Conservation (phyloP, 1,139 yeast species). For the Blastobotrys serpentis region DNA sequence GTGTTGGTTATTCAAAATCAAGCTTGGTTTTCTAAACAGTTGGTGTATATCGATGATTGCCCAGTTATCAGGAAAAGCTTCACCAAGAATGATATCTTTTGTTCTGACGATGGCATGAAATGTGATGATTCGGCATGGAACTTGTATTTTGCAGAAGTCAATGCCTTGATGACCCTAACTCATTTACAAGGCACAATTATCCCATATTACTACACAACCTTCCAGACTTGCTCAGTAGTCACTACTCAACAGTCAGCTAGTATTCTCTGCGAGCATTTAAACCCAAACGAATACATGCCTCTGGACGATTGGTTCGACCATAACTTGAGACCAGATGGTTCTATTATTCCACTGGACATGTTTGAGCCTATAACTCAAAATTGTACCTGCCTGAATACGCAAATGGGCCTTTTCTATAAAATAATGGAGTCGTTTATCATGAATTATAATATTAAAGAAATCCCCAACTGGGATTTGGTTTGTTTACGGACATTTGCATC, state of each 20-base stretch:
- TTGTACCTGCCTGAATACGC: neutral
- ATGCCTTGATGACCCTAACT: neutral
- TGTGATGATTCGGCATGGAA: neutral
- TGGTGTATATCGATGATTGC: neutral
- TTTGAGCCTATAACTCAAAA: neutral
- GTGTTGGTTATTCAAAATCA: neutral
- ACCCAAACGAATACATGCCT: neutral
- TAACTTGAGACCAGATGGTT: neutral
- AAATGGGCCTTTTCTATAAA: neutral
- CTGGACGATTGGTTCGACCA: neutral
- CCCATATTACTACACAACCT: neutral
- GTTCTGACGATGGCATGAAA: neutral
- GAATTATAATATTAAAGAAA: neutral
- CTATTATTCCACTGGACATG: neutral
- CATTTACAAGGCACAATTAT: neutral
- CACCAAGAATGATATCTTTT: neutral
- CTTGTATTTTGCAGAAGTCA: neutral
- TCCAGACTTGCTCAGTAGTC: neutral
- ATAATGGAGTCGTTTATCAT: neutral
- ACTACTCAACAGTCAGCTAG: neutral
- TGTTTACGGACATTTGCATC: neutral
- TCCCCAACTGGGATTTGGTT: constrained; percentile 1
- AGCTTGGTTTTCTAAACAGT: neutral
- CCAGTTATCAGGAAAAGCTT: neutral
- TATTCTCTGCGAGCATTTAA: neutral